These are phyloP conservation scores for Fusarium bactridioides DNA, from an alignment of 2,329 filamentous ascomycete genomes.

Conservation along the genomic window DNA sequence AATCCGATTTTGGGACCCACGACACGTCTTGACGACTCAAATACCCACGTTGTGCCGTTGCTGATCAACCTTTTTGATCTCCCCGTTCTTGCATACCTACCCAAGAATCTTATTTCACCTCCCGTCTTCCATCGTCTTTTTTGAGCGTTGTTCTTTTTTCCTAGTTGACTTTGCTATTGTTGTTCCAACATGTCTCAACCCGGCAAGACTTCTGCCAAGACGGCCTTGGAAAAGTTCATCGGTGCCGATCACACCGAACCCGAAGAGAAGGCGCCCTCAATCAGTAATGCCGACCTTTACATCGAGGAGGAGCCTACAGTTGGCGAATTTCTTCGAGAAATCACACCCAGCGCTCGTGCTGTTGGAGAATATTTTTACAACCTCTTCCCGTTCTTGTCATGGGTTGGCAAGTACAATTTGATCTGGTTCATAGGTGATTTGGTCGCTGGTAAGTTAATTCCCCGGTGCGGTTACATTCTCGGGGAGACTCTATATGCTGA, in stretches of 20 bases:
- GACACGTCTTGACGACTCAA: conserved; percentile 16
- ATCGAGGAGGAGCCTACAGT: conserved; percentile 54
- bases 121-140: not conserved
- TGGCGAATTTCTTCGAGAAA: conserved; percentile 51
- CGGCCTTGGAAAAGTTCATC: conserved; percentile 43
- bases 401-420: conserved; percentile 60
- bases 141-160: conserved; percentile 5
- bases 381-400: conserved; percentile 58
- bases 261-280: conserved; percentile 47
- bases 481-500: conserved; percentile 29
- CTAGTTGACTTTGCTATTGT: not conserved
- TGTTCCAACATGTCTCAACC: conserved; percentile 26
- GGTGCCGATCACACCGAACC: conserved; percentile 45
- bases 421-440: conserved; percentile 58
- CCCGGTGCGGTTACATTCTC: not conserved
- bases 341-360: conserved; percentile 45
- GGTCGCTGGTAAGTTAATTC: conserved; percentile 50
- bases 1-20: conserved; percentile 29
- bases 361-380: conserved; percentile 48
- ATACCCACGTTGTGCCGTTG: conserved; percentile 22
- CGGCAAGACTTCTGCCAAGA: conserved; percentile 34
- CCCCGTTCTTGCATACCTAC: conserved; percentile 18
- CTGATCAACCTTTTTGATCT: conserved; percentile 18
- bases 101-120: not conserved
- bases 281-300: conserved; percentile 49